Evolutionary conservation across 371 early-diverging fungal species (phyloP), one percentile per base, ranked within the genome.

Genomic region (Zychaea mexicana): DNA sequence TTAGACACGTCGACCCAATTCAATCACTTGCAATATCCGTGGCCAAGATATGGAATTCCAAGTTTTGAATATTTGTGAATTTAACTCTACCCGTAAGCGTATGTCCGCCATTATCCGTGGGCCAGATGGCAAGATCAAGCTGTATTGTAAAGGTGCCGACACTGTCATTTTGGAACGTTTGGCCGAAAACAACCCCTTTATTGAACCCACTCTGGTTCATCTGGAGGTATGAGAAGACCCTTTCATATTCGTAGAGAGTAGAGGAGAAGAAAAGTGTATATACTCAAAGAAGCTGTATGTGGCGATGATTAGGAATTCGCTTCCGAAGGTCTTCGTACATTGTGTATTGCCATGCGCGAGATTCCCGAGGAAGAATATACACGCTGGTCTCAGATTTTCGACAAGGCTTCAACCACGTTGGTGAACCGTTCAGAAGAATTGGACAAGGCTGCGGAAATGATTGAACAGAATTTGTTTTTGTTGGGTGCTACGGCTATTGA

Each of bases 401-500:
- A 93, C 24, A 90, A 90, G 62, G 98, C 97, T 0, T 81, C 96
- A 0, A 96, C 95, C 3, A 94, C 96, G 0, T 81, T 97, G 57
- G 90, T 85, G 42, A 93, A 97, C 72, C 90, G 98, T 59, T 78
- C 87, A 13, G 93, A 93, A 8, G 93, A 90, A 68, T 73, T 98
- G 10, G 96, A 95, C 65, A 88, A 88, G 67, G 97, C 93, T 8
- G 96, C 96, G 0, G 98, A 97, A 68, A 70, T 95, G 77, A 97
- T 98, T 66, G 99, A 98, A 69, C 90, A 93, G 68, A 88, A 96
- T 60, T 66, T 98, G 69, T 89, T 91, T 46, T 78, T 97, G 62
- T 68, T 99, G 28, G 99, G 99, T 10, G 96, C 98, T 0, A 98
- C 99, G 3, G 99, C 98, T 15, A 98, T 99, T 70, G 99, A 99